phyloP scores from a whole-genome alignment of 2,329 filamentous ascomycete genomes.

The Beauveria pseudobassiana region DNA sequence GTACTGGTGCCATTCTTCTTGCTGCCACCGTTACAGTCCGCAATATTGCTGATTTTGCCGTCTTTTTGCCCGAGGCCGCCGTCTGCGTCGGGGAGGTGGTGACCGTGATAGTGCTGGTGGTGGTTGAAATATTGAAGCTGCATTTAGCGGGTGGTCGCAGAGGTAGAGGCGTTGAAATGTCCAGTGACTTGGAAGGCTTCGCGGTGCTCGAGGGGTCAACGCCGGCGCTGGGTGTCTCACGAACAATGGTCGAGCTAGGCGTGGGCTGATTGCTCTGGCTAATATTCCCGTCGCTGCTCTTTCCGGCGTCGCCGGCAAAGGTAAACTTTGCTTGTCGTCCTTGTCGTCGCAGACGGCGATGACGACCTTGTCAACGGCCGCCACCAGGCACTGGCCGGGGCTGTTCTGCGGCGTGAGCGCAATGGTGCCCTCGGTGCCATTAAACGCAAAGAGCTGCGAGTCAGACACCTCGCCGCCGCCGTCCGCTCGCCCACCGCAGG shows the following conservation, averaged over 20 bases:
- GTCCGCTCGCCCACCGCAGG: slow-evolving; percentile 50
- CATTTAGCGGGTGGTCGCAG: background rate
- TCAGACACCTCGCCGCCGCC: slow-evolving; percentile 42
- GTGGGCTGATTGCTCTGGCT: background rate
- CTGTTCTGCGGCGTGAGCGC: slow-evolving; percentile 37
- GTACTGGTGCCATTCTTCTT: background rate
- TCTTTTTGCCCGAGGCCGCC: background rate
- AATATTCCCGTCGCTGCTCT: background rate
- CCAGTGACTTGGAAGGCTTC: background rate
- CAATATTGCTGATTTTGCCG: background rate
- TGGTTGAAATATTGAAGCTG: background rate
- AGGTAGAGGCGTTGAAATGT: background rate
- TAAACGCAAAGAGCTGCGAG: slow-evolving; percentile 45
- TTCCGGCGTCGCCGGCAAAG: slow-evolving; percentile 15
- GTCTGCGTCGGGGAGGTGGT: background rate
- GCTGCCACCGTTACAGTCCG: background rate
- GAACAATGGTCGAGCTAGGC: background rate
- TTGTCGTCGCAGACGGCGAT: slow-evolving; percentile 34
- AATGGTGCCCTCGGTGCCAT: slow-evolving; percentile 33
- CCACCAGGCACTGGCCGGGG: slow-evolving; percentile 35
- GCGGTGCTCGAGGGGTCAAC: background rate
- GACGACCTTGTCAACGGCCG: slow-evolving; percentile 34
- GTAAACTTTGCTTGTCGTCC: slow-evolving; percentile 37
- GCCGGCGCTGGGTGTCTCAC: background rate
- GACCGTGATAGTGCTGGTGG: slow-evolving; percentile 6